Evolutionary conservation across 2,329 filamentous ascomycete genomes (phyloP).

Genomic region (Trichoderma citrinoviride): DNA sequence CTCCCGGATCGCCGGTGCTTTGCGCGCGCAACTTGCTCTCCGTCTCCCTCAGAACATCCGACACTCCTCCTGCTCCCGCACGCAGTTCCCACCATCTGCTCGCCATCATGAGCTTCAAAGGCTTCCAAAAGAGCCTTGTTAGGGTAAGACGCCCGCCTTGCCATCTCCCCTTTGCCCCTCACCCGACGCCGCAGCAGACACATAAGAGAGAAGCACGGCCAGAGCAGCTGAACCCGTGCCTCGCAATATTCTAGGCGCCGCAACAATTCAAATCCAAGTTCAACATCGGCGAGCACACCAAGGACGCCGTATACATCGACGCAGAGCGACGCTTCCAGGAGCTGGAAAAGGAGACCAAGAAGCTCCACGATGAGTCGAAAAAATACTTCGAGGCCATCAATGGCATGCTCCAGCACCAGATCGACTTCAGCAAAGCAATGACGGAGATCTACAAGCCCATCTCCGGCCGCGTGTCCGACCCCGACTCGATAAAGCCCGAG

Average conservation of each 20-base stretch:
- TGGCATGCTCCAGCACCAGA: constrained; percentile 95
- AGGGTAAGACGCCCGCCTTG: constrained; percentile 57
- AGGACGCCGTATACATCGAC: constrained; percentile 92
- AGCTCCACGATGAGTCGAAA: constrained; percentile 91
- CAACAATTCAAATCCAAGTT: constrained; percentile 90
- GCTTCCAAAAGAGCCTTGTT: constrained; percentile 84
- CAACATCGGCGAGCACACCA: constrained; percentile 93
- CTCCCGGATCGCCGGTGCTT: constrained; percentile 20
- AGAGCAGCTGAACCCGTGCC: not conserved
- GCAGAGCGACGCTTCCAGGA: constrained; percentile 92
- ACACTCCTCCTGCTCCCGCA: not conserved
- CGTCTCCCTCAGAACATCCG: not conserved
- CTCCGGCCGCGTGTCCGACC: constrained; percentile 91
- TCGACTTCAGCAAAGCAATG: constrained; percentile 95
- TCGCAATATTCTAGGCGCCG: constrained; percentile 59
- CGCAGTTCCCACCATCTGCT: not conserved
- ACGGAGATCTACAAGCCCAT: constrained; percentile 98
- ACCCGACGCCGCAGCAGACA: constrained; percentile 26
- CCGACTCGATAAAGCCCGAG: constrained; percentile 74
- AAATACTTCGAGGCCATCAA: constrained; percentile 99
- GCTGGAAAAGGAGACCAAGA: constrained; percentile 93
- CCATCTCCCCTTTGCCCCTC: constrained; percentile 32
- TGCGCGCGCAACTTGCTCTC: constrained; percentile 17
- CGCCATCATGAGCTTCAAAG: constrained; percentile 86
- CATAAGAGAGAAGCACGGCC: constrained; percentile 6